Conservation (phyloP, 106 monocot species). For the Allium cepa region DNA sequence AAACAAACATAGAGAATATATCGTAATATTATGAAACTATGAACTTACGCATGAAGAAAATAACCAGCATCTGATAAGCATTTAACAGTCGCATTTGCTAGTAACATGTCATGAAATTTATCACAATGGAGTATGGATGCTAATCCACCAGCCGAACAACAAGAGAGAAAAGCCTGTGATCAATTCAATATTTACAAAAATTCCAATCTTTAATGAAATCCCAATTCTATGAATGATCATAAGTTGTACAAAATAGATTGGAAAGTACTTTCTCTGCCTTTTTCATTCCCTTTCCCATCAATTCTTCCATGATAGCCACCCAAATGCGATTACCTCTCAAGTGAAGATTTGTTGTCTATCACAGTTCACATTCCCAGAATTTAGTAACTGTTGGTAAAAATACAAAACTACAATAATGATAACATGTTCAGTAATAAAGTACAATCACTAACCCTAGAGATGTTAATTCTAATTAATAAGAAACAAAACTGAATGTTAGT, state of each 20-base stretch:
- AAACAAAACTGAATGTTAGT: no score
- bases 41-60: conserved; percentile 80
- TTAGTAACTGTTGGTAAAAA: no score
- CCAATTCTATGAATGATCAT: background rate
- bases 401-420: no score
- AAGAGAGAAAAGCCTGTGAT: conserved; percentile 80
- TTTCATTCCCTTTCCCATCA: conserved; percentile 24
- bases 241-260: no score
- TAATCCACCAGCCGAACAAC: conserved; percentile 95
- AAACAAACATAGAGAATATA: background rate
- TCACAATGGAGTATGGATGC: conserved; percentile 89
- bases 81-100: conserved; percentile 60
- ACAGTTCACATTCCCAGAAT: background rate
- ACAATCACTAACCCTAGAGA: no score
- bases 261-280: conserved; percentile 20
- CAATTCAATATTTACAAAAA: background rate
- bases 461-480: no score
- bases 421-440: no score
- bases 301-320: conserved; percentile 18
- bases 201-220: background rate
- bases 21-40: background rate
- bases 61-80: conserved; percentile 96
- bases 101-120: conserved; percentile 65
- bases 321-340: conserved; percentile 16
- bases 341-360: conserved; percentile 10